These are phyloP conservation scores for Wickerhamomyces rabaulensis DNA, from an alignment of 805 yeast species.

Conservation along the genomic window DNA sequence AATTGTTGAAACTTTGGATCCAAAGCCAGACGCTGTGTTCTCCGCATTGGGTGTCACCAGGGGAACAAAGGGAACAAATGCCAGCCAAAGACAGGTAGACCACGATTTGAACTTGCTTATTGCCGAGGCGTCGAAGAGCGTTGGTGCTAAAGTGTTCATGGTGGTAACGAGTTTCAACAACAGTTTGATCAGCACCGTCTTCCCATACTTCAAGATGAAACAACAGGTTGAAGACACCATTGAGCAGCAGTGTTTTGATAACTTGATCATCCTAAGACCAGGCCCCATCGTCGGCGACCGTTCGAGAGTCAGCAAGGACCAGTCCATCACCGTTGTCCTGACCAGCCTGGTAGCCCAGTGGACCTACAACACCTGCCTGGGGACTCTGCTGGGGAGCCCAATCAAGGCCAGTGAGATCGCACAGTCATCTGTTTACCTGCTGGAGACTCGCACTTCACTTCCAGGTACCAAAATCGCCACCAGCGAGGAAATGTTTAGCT, in stretches of 20 bases:
- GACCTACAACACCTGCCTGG: constrained; percentile 11
- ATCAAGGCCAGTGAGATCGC: constrained; percentile 17
- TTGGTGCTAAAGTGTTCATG: constrained; percentile 56
- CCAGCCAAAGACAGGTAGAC: constrained; percentile 64
- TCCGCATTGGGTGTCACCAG: constrained; percentile 72
- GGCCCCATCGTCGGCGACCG: constrained; percentile 44
- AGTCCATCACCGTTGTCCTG: neutral
- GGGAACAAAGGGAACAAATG: constrained; percentile 56
- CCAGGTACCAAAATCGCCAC: neutral
- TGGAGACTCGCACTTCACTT: constrained; percentile 6
- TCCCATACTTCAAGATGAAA: constrained; percentile 59
- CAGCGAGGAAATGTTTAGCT: constrained; percentile 4
- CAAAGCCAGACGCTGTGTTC: constrained; percentile 33
- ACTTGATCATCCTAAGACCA: constrained; percentile 70
- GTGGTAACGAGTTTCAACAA: constrained; percentile 58
- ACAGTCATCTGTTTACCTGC: constrained; percentile 9
- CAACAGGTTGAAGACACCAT: constrained; percentile 70
- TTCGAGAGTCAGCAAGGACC: neutral
- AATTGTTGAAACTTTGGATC: constrained; percentile 21
- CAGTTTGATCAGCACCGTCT: constrained; percentile 41
- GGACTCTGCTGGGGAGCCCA: constrained; percentile 11
- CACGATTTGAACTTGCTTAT: constrained; percentile 59
- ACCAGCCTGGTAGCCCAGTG: constrained; percentile 10
- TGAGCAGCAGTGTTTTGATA: constrained; percentile 51
- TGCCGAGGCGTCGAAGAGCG: constrained; percentile 59